Evolutionary conservation across 345 rosid species (phyloP).

Genomic region (Euclidium syriacum): DNA sequence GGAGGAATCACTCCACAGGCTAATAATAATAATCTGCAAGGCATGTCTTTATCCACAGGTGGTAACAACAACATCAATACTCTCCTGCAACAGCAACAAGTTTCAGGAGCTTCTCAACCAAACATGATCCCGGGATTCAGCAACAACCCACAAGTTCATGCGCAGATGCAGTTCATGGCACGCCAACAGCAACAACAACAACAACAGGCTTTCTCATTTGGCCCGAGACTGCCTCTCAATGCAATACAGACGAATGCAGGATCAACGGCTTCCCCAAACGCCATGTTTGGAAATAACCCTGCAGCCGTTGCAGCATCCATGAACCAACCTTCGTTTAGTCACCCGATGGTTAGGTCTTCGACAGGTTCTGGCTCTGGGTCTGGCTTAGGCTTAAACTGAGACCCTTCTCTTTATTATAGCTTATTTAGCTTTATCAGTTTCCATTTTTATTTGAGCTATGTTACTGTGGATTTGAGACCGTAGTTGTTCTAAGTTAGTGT

Average conservation of each 20-base stretch:
- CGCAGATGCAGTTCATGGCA: slow-evolving; percentile 80
- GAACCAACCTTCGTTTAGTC: slow-evolving; percentile 41
- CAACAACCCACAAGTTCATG: slow-evolving; percentile 50
- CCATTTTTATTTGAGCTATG: background rate
- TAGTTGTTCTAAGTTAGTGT: slow-evolving; percentile 27
- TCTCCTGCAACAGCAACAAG: slow-evolving; percentile 48
- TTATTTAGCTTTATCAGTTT: slow-evolving; percentile 16
- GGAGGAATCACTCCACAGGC: slow-evolving; percentile 45
- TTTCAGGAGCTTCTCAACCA: slow-evolving; percentile 59
- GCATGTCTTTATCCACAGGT: slow-evolving; percentile 48
- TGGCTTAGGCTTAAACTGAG: slow-evolving; percentile 45
- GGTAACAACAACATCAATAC: slow-evolving; percentile 43
- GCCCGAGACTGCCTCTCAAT: slow-evolving; percentile 67
- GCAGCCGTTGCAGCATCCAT: background rate
- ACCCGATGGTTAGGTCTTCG: slow-evolving; percentile 62
- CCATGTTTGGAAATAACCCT: slow-evolving; percentile 43
- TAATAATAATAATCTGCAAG: slow-evolving; percentile 43
- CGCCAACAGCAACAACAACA: slow-evolving; percentile 43
- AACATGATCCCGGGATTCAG: slow-evolving; percentile 54
- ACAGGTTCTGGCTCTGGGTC: slow-evolving; percentile 61
- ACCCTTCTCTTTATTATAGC: slow-evolving; percentile 6
- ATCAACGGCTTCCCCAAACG: slow-evolving; percentile 49
- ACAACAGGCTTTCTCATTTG: slow-evolving; percentile 57
- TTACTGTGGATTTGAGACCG: slow-evolving; percentile 9
- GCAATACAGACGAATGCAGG: slow-evolving; percentile 61